Base-by-base conservation (phyloP, 2,329 filamentous ascomycete species). In the Chaetomium sp. region DNA sequence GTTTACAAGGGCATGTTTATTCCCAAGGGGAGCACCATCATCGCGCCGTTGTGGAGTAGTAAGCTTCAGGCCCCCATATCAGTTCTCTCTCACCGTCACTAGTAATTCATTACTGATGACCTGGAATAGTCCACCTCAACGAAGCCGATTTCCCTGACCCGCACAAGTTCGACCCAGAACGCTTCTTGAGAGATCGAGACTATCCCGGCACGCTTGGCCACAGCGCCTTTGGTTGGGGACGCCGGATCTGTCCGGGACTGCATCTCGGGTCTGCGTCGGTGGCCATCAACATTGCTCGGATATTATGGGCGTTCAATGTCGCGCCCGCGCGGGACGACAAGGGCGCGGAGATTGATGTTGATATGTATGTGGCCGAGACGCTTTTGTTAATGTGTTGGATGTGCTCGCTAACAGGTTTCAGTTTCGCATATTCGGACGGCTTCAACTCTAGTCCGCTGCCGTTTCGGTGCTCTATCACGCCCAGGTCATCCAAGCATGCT, bases 271-370 rank as follows among this genome's bases (percentile, higher is more conserved):
- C 78, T 43, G 73, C 77, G 0, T 80, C 74, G 0, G 69, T 82
- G 0, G 70, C 72, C 8, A 65, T 78, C 1, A 74, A 71, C 44
- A 73, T 79, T 19, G 71, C 77, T 0, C 72, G 75, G 2, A 67
- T 79, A 0, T 63, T 85, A 0, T 85, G 80, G 81, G 79, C 72
- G 0, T 82, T 82, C 52, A 63, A 76, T 0, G 64, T 77, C 5
- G 58, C 57, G 0, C 66, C 68, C 0, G 69, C 62, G 1, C 67
- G 65, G 50, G 61, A 70, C 5, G 61, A 63, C 9, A 64, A 66
- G 9, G 70, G 67, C 0, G 57, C 60, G 8, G 60, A 70, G 1
- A 57, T 72, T 9, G 70, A 72, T 0, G 70, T 71, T 1, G 71
- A 75, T 35, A 73, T 73, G 72, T 74, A 33, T 68, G 70, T 59